Evolutionary conservation across 495 filamentous ascomycete species (phyloP).

Genomic region (Daldinia grandis): DNA sequence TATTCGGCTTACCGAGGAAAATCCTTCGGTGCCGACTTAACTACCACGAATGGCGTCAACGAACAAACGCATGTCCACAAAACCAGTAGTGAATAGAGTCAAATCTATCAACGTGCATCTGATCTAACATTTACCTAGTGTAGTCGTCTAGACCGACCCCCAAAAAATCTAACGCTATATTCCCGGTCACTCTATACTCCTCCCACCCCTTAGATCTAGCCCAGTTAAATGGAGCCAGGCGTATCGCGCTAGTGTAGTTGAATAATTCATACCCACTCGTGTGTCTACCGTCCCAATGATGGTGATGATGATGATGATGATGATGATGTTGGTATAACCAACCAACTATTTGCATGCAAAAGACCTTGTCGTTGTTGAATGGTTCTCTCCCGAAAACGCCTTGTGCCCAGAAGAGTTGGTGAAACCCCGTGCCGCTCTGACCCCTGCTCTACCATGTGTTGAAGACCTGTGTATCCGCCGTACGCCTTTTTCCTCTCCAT

Average conservation of each 20-base stretch:
- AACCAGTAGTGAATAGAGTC: neutral
- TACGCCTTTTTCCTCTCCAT: constrained; percentile 40
- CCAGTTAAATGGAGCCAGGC: constrained; percentile 33
- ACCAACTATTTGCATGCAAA: neutral
- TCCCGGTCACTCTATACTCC: neutral
- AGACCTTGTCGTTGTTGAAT: constrained; percentile 30
- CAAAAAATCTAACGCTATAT: neutral
- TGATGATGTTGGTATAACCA: neutral
- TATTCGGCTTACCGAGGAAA: neutral
- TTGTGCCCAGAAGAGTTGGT: constrained; percentile 31
- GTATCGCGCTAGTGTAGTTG: constrained; percentile 29
- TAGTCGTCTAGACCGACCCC: neutral
- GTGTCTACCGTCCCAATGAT: constrained; percentile 9
- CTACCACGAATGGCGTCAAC: neutral
- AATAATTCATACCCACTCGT: constrained; percentile 19
- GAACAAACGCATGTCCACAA: neutral
- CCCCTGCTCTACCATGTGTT: constrained; percentile 27
- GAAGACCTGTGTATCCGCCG: constrained; percentile 28
- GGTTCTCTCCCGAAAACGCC: constrained; percentile 24
- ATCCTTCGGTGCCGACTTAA: neutral
- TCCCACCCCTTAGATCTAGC: neutral
- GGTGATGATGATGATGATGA: constrained; percentile 1
- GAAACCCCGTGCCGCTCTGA: constrained; percentile 36
- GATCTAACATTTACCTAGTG: neutral
- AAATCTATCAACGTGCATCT: neutral